Conservation (phyloP, 371 early-diverging fungal species). For the Sporodiniella umbellata region DNA sequence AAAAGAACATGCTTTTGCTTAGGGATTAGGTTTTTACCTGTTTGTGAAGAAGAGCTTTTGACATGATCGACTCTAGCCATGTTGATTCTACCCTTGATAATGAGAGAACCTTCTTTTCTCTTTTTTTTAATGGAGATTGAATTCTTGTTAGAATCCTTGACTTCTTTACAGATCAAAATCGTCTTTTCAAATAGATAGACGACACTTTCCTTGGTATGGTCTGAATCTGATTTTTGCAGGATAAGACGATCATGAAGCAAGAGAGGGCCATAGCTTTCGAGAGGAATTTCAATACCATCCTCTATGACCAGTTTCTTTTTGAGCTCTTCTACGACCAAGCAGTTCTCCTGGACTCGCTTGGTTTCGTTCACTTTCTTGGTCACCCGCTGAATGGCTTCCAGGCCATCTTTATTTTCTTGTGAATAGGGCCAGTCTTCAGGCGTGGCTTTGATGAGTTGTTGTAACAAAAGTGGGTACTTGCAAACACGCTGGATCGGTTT, state of each 20-base stretch:
- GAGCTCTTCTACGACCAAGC: constrained; percentile 67
- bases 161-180: constrained; percentile 72
- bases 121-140: constrained; percentile 35
- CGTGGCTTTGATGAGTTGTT: constrained; percentile 81
- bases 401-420: constrained; percentile 77
- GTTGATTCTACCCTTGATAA: constrained; percentile 77
- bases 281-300: constrained; percentile 15
- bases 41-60: constrained; percentile 57
- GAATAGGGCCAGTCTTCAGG: constrained; percentile 64
- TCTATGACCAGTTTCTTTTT: constrained; percentile 57
- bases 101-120: constrained; percentile 42
- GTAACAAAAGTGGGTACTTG: constrained; percentile 89
- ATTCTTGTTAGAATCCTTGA: constrained; percentile 37
- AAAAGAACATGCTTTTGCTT: too few relatives aligned
- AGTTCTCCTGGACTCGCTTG: constrained; percentile 83
- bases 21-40: constrained; percentile 34
- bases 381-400: constrained; percentile 78
- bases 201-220: constrained; percentile 59
- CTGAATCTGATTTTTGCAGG: constrained; percentile 72
- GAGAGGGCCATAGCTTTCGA: constrained; percentile 72
- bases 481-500: constrained; percentile 96
- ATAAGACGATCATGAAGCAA: constrained; percentile 80
- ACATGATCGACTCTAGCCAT: constrained; percentile 79
- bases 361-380: constrained; percentile 90
- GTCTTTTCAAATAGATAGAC: constrained; percentile 90